These are phyloP conservation scores for Solanum lycopersicoides DNA, from an alignment of 257 asterid species.

Conservation along the genomic window DNA sequence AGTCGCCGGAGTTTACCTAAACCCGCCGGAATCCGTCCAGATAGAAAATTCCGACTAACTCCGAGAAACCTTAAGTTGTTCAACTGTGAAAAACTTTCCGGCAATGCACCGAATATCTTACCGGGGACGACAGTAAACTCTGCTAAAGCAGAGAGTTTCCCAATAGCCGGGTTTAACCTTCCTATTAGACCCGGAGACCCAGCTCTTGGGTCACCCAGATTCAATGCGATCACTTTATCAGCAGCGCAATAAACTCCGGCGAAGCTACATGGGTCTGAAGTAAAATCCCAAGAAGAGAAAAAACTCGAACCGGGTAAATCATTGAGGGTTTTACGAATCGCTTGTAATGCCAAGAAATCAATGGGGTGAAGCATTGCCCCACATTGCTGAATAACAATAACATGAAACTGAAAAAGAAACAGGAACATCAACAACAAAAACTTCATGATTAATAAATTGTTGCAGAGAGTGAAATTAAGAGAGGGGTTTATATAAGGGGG, in stretches of 20 bases:
- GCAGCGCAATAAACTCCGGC: conserved; percentile 71
- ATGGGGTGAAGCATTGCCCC: conserved; percentile 63
- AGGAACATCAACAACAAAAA: background rate
- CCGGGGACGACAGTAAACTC: conserved; percentile 91
- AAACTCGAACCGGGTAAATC: conserved; percentile 80
- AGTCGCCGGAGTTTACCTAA: conserved; percentile 53
- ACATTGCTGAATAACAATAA: conserved; percentile 1
- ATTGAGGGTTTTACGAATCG: conserved; percentile 47
- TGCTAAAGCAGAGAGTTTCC: conserved; percentile 54
- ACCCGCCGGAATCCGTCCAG: conserved; percentile 60
- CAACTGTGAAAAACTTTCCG: conserved; percentile 47
- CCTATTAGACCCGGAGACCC: conserved; percentile 75
- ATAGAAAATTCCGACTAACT: conserved; percentile 53
- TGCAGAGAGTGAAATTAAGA: background rate
- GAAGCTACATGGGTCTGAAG: conserved; percentile 79
- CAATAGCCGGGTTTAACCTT: conserved; percentile 63
- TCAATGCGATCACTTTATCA: conserved; percentile 61
- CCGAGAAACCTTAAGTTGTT: conserved; percentile 51
- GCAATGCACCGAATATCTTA: conserved; percentile 54
- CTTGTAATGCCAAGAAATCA: conserved; percentile 84
- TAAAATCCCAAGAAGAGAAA: conserved; percentile 84
- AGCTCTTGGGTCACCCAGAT: conserved; percentile 89
- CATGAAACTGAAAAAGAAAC: too few species aligned
- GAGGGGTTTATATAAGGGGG: conserved; percentile 19
- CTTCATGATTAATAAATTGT: conserved; percentile 6